Percentiles rank a stretch among this genome's conserved stretches.
phyloP scores from a whole-genome alignment of 2,329 filamentous ascomycete species.

The Aspergillus spinulosporus region DNA sequence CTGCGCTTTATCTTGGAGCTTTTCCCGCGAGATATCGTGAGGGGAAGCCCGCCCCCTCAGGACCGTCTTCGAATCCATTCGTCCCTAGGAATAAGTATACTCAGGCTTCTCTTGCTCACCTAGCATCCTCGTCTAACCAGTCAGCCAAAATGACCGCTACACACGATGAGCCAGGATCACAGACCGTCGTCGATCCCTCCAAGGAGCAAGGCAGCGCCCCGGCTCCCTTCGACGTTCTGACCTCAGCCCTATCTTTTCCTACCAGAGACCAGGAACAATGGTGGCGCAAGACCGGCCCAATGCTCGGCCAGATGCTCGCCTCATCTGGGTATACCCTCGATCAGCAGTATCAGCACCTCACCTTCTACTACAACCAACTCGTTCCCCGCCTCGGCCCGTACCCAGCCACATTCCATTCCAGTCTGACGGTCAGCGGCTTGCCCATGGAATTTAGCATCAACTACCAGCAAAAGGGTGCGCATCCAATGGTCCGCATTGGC shows the following conservation, averaged over 20 bases:
- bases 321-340: background rate
- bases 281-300: background rate
- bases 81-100: too few relatives aligned
- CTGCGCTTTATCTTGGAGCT: background rate
- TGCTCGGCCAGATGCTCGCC: background rate
- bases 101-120: too few relatives aligned
- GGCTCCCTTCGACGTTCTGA: background rate
- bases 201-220: too few relatives aligned
- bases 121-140: background rate
- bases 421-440: background rate
- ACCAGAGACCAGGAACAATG: background rate
- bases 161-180: background rate
- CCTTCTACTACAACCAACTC: background rate
- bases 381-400: slow-evolving; percentile 4
- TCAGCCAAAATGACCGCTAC: background rate
- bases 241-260: background rate
- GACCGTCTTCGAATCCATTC: background rate
- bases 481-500: background rate
- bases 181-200: background rate
- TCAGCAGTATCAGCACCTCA: background rate
- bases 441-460: slow-evolving; percentile 12
- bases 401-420: background rate
- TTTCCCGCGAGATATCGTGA: too few relatives aligned
- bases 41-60: background rate
- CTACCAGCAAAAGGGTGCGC: slow-evolving; percentile 1